A percentile compares a stretch with the other conserved stretches of the same genome.
These are phyloP conservation scores for Anthostomella pinea DNA, from an alignment of 2,329 filamentous ascomycete genomes.

Conservation along the genomic window DNA sequence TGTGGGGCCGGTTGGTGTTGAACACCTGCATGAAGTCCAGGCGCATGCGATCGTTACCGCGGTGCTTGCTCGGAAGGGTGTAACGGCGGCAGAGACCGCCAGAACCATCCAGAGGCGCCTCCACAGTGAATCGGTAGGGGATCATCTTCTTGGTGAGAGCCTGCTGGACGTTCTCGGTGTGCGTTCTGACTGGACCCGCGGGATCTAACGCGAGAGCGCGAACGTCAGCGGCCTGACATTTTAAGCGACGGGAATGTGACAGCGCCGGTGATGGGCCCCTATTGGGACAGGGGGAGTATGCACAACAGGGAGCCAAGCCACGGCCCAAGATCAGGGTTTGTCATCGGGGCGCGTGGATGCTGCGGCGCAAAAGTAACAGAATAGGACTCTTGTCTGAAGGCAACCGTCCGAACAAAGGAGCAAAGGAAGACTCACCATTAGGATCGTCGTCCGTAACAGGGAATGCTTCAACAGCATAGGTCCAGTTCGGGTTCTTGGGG, in stretches of 20 bases:
- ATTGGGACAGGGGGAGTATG: too few species aligned
- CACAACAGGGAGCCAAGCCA: too few species aligned
- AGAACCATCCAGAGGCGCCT: slow-evolving; percentile 6
- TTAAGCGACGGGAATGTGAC: too few species aligned
- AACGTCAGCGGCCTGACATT: slow-evolving; percentile 20
- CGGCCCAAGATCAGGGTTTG: too few species aligned
- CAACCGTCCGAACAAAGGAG: slow-evolving; percentile 1
- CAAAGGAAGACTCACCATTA: slow-evolving; percentile 16
- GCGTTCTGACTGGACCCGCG: too few species aligned
- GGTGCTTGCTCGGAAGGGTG: slow-evolving; percentile 17
- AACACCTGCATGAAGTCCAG: slow-evolving; percentile 41
- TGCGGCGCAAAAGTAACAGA: slow-evolving; percentile 7
- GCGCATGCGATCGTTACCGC: slow-evolving; percentile 35
- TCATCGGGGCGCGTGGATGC: too few species aligned
- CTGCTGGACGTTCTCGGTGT: slow-evolving; percentile 17
- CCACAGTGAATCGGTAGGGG: slow-evolving; percentile 12
- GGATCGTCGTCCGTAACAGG: slow-evolving; percentile 16
- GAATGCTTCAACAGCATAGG: slow-evolving; percentile 28
- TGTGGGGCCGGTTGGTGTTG: slow-evolving; percentile 21
- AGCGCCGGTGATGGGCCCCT: too few species aligned
- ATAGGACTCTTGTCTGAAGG: slow-evolving; percentile 3
- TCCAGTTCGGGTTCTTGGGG: slow-evolving; percentile 14
- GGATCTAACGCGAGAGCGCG: slow-evolving; percentile 10
- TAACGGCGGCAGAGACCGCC: slow-evolving; percentile 22
- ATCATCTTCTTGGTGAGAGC: slow-evolving; percentile 15